Evolutionary conservation across 2,329 filamentous ascomycete genomes (phyloP), one percentile per base, ranked within the genome.

Genomic region (Aspergillus tubingensis): DNA sequence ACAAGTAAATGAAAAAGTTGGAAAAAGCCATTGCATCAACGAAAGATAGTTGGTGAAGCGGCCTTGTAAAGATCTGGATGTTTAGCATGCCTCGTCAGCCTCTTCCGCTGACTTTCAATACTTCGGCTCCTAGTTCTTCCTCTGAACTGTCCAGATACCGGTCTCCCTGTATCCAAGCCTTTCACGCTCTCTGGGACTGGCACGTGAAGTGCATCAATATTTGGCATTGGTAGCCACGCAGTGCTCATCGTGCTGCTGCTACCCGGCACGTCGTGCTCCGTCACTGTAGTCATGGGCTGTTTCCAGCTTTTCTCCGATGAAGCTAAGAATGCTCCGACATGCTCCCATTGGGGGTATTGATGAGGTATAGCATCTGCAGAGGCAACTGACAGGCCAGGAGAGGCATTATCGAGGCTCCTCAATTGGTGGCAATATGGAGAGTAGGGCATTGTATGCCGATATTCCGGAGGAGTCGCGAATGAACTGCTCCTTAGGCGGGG

Each of bases 41-140:
- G 57, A 55, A 63, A 61, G 36, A 54, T 36, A 49, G 56, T 68
- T 54, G 52, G 65, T 27, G 44, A 54, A 52, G 17, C 38, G 44
- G 57, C 53, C 41, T 51, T 43, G 54, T 65, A 54, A 17, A 64
- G 36, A 57, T 64, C 61, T 62, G 57, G 52, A 62, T 52, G 58
- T 62, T 67, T 53, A 36, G 56, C 65, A 10, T 62, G 47, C 47
- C 68, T 69, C 6, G 64, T 63, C 53, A 67, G 54, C 52, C 54
- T 64, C 19, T 62, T 60, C 36, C 61, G 65, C 27, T 65, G 65
- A 36, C 62, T 59, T 19, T 68, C 68, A 11, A 72, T 60, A 51
- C 61, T 70, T 23, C 70, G 68, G 48, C 60, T 71, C 41, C 68
- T 65, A 50, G 65, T 52, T 10, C 70, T 64, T 36, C 69, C 70